A percentile compares a stretch with the other conserved stretches of the same genome.
These are phyloP conservation scores for Dactylonectria estremocensis DNA, from an alignment of 2,329 filamentous ascomycete species.

Conservation along the genomic window DNA sequence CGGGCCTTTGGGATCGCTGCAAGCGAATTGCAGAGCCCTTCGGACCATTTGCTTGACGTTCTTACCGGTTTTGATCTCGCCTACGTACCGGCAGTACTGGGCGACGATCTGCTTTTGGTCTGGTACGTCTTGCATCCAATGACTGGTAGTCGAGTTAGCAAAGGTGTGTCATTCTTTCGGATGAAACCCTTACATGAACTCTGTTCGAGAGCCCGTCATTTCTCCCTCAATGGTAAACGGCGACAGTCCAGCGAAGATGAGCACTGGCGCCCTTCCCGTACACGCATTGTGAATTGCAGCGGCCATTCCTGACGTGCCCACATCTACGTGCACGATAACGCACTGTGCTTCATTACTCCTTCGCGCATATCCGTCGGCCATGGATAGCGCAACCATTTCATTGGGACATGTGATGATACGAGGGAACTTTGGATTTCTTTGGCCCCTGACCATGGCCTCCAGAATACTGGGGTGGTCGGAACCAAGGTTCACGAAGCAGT, in stretches of 20 bases:
- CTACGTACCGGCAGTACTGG: slow-evolving; percentile 87
- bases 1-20: slow-evolving; percentile 81
- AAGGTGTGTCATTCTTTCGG: not conserved
- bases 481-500: slow-evolving; percentile 75
- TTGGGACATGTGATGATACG: slow-evolving; percentile 84
- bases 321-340: slow-evolving; percentile 85
- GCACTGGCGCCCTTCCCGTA: slow-evolving; percentile 78
- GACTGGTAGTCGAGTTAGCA: slow-evolving; percentile 50
- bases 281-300: slow-evolving; percentile 85
- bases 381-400: slow-evolving; percentile 88
- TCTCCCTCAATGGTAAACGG: slow-evolving; percentile 84
- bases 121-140: slow-evolving; percentile 87
- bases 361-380: slow-evolving; percentile 85
- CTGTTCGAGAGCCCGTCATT: slow-evolving; percentile 80
- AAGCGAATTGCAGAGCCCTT: slow-evolving; percentile 85
- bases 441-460: slow-evolving; percentile 83
- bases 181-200: slow-evolving; percentile 71
- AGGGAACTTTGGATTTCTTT: slow-evolving; percentile 77
- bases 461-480: slow-evolving; percentile 82
- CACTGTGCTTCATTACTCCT: slow-evolving; percentile 79
- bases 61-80: slow-evolving; percentile 84
- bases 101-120: slow-evolving; percentile 84
- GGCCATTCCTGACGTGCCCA: slow-evolving; percentile 83
- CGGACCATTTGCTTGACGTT: slow-evolving; percentile 92
- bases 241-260: slow-evolving; percentile 83